phyloP scores from a whole-genome alignment of 2,329 filamentous ascomycete species.

The Penicillium sp. region DNA sequence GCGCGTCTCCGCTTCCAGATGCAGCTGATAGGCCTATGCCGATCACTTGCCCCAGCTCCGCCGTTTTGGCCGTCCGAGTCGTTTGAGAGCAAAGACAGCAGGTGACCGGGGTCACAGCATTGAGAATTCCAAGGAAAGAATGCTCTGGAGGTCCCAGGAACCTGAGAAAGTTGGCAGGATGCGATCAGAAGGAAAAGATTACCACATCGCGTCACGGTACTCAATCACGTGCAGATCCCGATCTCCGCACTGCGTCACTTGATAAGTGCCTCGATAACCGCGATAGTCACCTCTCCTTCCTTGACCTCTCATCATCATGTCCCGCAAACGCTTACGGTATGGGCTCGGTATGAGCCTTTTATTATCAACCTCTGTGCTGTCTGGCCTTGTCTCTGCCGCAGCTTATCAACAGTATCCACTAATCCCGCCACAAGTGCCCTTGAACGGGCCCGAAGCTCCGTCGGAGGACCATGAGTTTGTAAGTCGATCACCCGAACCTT shows the following conservation, averaged over 20 bases:
- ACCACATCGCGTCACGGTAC: conserved; percentile 14
- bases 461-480: conserved; percentile 41
- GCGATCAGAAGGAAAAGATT: background rate
- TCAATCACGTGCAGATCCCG: conserved; percentile 20
- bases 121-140: background rate
- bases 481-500: conserved; percentile 11
- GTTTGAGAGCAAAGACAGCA: background rate
- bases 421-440: conserved; percentile 37
- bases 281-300: conserved; percentile 11
- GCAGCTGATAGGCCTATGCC: conserved; percentile 33
- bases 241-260: conserved; percentile 30
- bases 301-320: conserved; percentile 24
- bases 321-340: conserved; percentile 16
- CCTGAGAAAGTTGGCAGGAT: background rate
- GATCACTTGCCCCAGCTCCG: conserved; percentile 23
- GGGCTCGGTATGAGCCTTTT: conserved; percentile 22
- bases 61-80: background rate
- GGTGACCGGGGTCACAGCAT: background rate
- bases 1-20: conserved; percentile 20
- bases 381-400: conserved; percentile 24
- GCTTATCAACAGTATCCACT: conserved; percentile 31
- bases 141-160: background rate
- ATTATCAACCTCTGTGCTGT: conserved; percentile 24
- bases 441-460: conserved; percentile 21
- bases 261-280: conserved; percentile 13